phyloP scores from a whole-genome alignment of 305 asterid genomes.

The Fraxinus platypoda region DNA sequence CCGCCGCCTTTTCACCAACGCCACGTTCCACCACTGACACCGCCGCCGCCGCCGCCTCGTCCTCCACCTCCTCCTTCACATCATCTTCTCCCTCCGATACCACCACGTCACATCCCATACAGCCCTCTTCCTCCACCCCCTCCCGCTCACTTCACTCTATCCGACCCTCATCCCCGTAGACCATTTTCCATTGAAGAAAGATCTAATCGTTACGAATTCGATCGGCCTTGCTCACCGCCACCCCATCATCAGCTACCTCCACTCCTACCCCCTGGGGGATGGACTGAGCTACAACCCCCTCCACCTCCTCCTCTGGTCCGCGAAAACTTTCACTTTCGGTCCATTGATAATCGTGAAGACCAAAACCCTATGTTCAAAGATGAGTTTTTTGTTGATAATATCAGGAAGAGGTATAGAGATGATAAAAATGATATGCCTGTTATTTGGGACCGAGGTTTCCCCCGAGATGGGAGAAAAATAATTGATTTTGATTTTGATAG shows the following conservation, averaged over 20 bases:
- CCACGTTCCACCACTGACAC: slow-evolving; percentile 35
- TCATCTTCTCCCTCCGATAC: slow-evolving; percentile 25
- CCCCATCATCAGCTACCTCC: slow-evolving; percentile 22
- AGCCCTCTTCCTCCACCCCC: slow-evolving; percentile 19
- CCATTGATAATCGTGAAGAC: slow-evolving; percentile 24
- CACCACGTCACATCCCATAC: slow-evolving; percentile 16
- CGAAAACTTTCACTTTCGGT: slow-evolving; percentile 28
- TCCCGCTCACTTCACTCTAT: slow-evolving; percentile 21
- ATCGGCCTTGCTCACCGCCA: slow-evolving; percentile 13
- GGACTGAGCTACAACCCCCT: slow-evolving; percentile 10
- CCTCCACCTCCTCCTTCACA: slow-evolving; percentile 22
- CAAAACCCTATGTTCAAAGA: slow-evolving; percentile 35
- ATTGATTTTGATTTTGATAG: slow-evolving; percentile 12
- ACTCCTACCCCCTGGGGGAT: background rate
- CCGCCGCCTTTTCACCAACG: slow-evolving; percentile 26
- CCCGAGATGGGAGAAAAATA: slow-evolving; percentile 20
- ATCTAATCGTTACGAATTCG: slow-evolving; percentile 31
- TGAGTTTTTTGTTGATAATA: slow-evolving; percentile 20
- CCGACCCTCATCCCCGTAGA: slow-evolving; percentile 28
- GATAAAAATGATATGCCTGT: slow-evolving; percentile 26
- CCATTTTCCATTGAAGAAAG: slow-evolving; percentile 19
- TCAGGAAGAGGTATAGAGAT: slow-evolving; percentile 26
- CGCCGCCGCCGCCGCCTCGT: slow-evolving; percentile 24
- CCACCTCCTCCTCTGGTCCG: slow-evolving; percentile 9
- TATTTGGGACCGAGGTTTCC: slow-evolving; percentile 25